Evolutionary conservation across 129 eudicot species (phyloP), one percentile per base, ranked within the genome.

Genomic region (Flaveria robusta): DNA sequence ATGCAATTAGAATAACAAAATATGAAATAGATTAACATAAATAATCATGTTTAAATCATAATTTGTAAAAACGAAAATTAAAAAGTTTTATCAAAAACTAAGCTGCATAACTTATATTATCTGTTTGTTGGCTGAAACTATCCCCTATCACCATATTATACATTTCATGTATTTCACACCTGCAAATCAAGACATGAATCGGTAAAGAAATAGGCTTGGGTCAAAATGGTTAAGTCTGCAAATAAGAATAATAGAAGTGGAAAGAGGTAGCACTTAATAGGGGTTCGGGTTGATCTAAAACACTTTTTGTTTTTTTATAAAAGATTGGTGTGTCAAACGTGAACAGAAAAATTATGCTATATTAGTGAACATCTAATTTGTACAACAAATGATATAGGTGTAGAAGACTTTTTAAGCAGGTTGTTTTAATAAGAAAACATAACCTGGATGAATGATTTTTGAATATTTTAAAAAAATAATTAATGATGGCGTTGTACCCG

Each of bases 61-160:
- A 45, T 70, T 59, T 12, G 42, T 59, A 39, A 67, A 77, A 68
- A 67, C 4, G 6, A 31, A 76, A 76, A 1, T 37, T 34, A 22
- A 75, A 75, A 31, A 1, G 12, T 68, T 52, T 24, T 54, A 77
- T 23, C 55, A 66, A 66, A 65, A 69, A 69, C 71, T 70, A 70
- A 65, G 66, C 67, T 76, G 80, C 66, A 76, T 76, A 76, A 50
- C 43, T 63, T 76, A 66, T 76, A 76, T n/a, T 23, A 34, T 75
- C 46, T 75, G 79, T 66, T 62, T 66, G 66, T 76, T 76, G 39
- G 49, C 80, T 65, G 34, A 22, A 76, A 76, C 80, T 76, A 26
- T 41, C 74, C 42, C 43, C 71, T 75, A 65, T 75, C 23, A 65
- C 50, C 51, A 51, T 66, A 66, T 76, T 46, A 31, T 50, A 76